A percentile compares a stretch with the other conserved stretches of the same genome.
phyloP scores from a whole-genome alignment of 257 asterid genomes.

The Solanum pimpinellifolium region DNA sequence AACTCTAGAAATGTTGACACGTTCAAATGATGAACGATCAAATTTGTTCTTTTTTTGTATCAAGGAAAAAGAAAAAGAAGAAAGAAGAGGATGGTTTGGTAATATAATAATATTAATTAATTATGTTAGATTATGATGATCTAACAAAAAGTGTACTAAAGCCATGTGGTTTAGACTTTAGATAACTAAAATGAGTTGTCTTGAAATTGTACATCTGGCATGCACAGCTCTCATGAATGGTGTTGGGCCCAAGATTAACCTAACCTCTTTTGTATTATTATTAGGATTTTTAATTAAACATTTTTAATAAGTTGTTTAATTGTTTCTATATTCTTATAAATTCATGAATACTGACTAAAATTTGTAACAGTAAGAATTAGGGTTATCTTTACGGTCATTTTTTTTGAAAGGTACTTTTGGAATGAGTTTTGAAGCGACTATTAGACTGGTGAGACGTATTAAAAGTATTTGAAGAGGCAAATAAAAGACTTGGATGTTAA shows the following conservation, averaged over 20 bases:
- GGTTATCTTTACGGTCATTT: neutral
- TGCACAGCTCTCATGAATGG: conserved; percentile 8
- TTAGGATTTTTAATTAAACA: neutral
- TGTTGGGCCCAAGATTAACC: conserved; percentile 27
- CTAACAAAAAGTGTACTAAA: neutral
- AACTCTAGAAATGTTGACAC: neutral
- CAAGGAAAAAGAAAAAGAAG: neutral
- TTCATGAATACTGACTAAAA: neutral
- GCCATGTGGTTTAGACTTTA: conserved; percentile 25
- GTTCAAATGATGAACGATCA: neutral
- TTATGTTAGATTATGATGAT: neutral
- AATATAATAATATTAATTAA: neutral
- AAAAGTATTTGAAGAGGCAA: too few species aligned
- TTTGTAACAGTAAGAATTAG: neutral
- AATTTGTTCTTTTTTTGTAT: neutral
- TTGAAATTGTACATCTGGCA: conserved; percentile 1
- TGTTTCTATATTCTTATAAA: neutral
- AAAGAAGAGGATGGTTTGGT: neutral
- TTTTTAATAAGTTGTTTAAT: neutral
- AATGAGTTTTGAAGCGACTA: too few species aligned
- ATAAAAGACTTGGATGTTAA: too few species aligned
- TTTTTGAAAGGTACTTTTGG: too few species aligned
- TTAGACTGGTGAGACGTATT: too few species aligned
- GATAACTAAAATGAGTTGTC: conserved; percentile 35
- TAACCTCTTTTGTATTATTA: conserved; percentile 10